A percentile compares a stretch with the other conserved stretches of the same genome.
phyloP scores from a whole-genome alignment of 768 basidiomycete genomes.

The Tephrocybe rancida region DNA sequence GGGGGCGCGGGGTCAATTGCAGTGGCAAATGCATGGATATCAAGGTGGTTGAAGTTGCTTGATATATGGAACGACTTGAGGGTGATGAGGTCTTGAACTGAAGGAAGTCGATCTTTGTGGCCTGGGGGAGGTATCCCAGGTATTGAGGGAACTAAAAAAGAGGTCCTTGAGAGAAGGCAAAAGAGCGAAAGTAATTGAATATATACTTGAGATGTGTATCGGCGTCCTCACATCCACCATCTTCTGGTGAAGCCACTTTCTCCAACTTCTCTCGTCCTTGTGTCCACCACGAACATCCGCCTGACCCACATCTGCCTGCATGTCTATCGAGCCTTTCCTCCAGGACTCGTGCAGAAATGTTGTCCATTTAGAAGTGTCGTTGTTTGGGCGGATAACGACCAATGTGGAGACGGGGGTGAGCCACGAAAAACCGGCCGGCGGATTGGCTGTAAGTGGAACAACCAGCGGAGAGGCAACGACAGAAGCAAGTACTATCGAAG shows the following conservation, averaged over 20 bases:
- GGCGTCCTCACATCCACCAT: slow-evolving; percentile 47
- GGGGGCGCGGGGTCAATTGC: slow-evolving; percentile 59
- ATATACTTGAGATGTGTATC: slow-evolving; percentile 53
- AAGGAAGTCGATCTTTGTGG: slow-evolving; percentile 49
- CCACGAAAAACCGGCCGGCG: slow-evolving; percentile 57
- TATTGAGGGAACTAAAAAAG: slow-evolving; percentile 30
- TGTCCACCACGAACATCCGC: slow-evolving; percentile 56
- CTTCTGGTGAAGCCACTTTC: slow-evolving; percentile 36
- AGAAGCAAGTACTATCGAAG: slow-evolving; percentile 42
- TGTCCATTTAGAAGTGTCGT: slow-evolving; percentile 47
- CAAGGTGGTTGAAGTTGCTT: slow-evolving; percentile 33
- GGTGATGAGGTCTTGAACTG: slow-evolving; percentile 59
- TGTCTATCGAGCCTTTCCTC: slow-evolving; percentile 49
- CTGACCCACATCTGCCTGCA: slow-evolving; percentile 43
- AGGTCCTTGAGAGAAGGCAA: neutral
- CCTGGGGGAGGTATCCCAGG: slow-evolving; percentile 71
- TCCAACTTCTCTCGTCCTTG: slow-evolving; percentile 48
- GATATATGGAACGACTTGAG: slow-evolving; percentile 56
- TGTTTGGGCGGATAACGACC: slow-evolving; percentile 54
- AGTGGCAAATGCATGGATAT: slow-evolving; percentile 55
- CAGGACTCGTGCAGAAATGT: slow-evolving; percentile 62
- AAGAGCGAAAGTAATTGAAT: neutral
- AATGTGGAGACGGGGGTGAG: slow-evolving; percentile 53
- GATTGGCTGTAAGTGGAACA: slow-evolving; percentile 56
- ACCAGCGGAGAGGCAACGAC: slow-evolving; percentile 52